Base-by-base conservation (phyloP, 1,284 basidiomycete species). In the Tylopilus orsonianus region DNA sequence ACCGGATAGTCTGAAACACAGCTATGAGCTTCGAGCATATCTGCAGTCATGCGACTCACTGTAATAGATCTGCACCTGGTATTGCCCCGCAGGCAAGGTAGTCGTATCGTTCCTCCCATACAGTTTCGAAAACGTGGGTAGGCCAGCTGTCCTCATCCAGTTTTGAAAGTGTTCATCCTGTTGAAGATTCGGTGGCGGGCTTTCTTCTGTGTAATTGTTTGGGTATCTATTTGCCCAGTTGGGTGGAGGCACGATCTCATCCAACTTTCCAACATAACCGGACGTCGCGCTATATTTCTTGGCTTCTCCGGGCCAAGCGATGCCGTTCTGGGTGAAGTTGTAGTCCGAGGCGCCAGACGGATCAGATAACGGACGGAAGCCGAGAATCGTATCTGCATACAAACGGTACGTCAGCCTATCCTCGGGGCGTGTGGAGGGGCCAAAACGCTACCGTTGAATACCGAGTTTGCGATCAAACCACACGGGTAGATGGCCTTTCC, bases 71-170 rank as follows among this genome's bases (percentile, higher is more conserved):
- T 76, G 72, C 44, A 98, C 79, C 56, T 80, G 71, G 67, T 99
- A 99, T 32, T 72, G 77, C 5, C 94, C 97, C 40, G 81, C 76
- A 9, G 63, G 58, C 77, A 99, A 85, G 33, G 73, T 73, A 26
- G 85, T 76, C 24, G 80, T 68, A 63, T 98, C 96, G 68, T 98
- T 98, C 52, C 97, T 78, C 23, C 86, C 93, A 67, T 90, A 98
- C 18, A 98, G 74, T 71, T 98, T 98, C 36, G 93, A 85, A 72
- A 99, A 99, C 1, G 95, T 97, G 1, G 97, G 96, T 46, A 99
- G 73, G 19, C 95, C 96, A 1, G 97, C 93, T 2, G 93, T 96
- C 52, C 96, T 84, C 97, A 99, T 99, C 97, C 97, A 99, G 59
- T 98, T 95, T 71, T 97, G 94, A 75, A 99, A 98, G 65, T 94